phyloP scores from a whole-genome alignment of 2,329 filamentous ascomycete species.

The Pseudogymnoascus pannorum region DNA sequence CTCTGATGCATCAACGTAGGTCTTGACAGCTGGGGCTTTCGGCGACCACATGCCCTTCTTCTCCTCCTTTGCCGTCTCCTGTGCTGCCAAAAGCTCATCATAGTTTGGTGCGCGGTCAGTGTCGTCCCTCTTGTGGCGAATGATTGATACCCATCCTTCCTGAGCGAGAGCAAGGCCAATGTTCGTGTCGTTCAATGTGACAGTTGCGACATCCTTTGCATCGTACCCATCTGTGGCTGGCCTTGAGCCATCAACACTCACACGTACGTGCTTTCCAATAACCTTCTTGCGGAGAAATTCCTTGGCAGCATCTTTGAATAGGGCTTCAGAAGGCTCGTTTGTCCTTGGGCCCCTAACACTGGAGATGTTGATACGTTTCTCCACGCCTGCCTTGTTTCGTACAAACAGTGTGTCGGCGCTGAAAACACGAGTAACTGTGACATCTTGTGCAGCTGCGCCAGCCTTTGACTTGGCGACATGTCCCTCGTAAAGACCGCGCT shows the following conservation, averaged over 20 bases:
- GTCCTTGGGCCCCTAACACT: slow-evolving; percentile 90
- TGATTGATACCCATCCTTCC: slow-evolving; percentile 86
- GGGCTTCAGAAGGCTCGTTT: slow-evolving; percentile 76
- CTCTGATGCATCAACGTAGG: slow-evolving; percentile 86
- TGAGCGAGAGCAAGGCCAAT: slow-evolving; percentile 80
- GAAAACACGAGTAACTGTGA: slow-evolving; percentile 75
- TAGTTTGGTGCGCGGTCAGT: slow-evolving; percentile 91
- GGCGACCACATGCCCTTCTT: slow-evolving; percentile 93
- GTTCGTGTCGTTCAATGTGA: slow-evolving; percentile 79
- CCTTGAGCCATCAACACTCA: slow-evolving; percentile 84
- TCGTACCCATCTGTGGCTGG: slow-evolving; percentile 86
- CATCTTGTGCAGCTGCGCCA: slow-evolving; percentile 62
- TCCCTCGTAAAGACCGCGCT: slow-evolving; percentile 73
- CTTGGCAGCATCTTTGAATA: slow-evolving; percentile 89
- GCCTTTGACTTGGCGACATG: slow-evolving; percentile 62
- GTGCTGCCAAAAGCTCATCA: slow-evolving; percentile 75
- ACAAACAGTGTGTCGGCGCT: slow-evolving; percentile 85
- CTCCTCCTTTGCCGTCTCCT: slow-evolving; percentile 75
- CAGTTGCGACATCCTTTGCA: slow-evolving; percentile 86
- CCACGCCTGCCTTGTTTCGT: slow-evolving; percentile 72
- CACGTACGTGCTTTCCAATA: slow-evolving; percentile 91
- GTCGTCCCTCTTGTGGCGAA: slow-evolving; percentile 90
- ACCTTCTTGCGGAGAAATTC: slow-evolving; percentile 89
- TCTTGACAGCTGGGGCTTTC: slow-evolving; percentile 75
- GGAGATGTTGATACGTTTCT: slow-evolving; percentile 87